phyloP scores from a whole-genome alignment of 179 eudicot species.

The Silene vulgaris region DNA sequence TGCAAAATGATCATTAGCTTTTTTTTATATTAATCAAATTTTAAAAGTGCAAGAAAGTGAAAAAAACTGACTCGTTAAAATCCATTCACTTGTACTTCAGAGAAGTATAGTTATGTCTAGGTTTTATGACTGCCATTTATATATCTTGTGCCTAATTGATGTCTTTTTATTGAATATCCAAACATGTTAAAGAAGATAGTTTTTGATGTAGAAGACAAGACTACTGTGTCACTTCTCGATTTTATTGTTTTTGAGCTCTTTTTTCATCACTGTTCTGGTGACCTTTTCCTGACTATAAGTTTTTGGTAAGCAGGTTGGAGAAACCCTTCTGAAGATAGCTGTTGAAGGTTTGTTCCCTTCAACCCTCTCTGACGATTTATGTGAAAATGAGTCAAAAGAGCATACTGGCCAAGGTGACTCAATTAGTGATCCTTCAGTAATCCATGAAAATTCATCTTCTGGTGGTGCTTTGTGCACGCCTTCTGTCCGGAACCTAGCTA shows the following conservation, averaged over 20 bases:
- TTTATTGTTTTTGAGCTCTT: not conserved
- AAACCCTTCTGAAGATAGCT: conserved; percentile 70
- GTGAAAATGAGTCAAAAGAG: conserved; percentile 23
- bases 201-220: too few relatives aligned
- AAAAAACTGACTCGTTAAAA: too few relatives aligned
- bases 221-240: too few relatives aligned
- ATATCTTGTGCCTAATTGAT: too few relatives aligned
- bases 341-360: conserved; percentile 41
- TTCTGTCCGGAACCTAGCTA: conserved; percentile 75
- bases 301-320: conserved; percentile 70
- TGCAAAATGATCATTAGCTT: too few relatives aligned
- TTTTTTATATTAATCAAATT: too few relatives aligned
- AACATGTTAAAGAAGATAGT: not conserved
- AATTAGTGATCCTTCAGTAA: conserved; percentile 28
- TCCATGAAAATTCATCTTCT: conserved; percentile 21
- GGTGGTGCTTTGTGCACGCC: conserved; percentile 67
- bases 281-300: conserved; percentile 4
- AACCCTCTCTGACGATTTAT: conserved; percentile 26
- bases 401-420: conserved; percentile 28
- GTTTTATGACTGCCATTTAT: too few relatives aligned
- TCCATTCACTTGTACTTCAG: too few relatives aligned
- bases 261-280: not conserved
- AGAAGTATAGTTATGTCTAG: too few relatives aligned
- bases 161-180: too few relatives aligned
- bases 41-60: too few relatives aligned